Conservation (phyloP, 257 asterid genomes). For the Striga asiatica region DNA sequence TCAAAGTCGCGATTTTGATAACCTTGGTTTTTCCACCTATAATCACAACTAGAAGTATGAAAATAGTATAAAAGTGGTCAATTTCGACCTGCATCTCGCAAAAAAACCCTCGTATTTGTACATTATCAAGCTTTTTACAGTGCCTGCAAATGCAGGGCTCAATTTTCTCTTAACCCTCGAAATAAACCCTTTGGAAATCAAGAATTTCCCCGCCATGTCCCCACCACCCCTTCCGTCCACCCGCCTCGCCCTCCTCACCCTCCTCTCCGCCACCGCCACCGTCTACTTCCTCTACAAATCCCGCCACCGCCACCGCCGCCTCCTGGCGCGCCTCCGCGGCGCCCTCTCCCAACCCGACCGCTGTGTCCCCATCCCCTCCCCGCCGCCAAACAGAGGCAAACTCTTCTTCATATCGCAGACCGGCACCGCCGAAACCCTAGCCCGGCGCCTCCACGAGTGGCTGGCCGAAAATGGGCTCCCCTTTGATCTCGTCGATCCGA, state of each 20-base stretch:
- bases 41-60: too few species aligned
- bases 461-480: conserved; percentile 33
- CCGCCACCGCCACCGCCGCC: conserved; percentile 54
- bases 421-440: conserved; percentile 74
- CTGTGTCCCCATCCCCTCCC: conserved; percentile 11
- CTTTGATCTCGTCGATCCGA: conserved; percentile 66
- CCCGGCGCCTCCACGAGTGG: conserved; percentile 59
- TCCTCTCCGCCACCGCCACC: conserved; percentile 79
- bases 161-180: background rate
- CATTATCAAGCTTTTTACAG: too few species aligned
- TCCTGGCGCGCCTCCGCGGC: conserved; percentile 33
- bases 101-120: too few species aligned
- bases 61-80: too few species aligned
- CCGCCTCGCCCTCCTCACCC: conserved; percentile 57
- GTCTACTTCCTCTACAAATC: conserved; percentile 67
- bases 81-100: too few species aligned
- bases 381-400: conserved; percentile 45
- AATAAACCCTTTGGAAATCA: background rate
- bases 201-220: conserved; percentile 36
- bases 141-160: too few species aligned
- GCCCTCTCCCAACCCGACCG: conserved; percentile 1
- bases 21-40: too few species aligned
- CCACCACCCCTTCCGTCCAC: conserved; percentile 40
- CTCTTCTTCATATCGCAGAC: conserved; percentile 70
- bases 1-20: too few species aligned